A percentile compares a stretch with the other conserved stretches of the same genome.
phyloP scores from a whole-genome alignment of 805 yeast species.

The Wickerhamiella occidentalis region DNA sequence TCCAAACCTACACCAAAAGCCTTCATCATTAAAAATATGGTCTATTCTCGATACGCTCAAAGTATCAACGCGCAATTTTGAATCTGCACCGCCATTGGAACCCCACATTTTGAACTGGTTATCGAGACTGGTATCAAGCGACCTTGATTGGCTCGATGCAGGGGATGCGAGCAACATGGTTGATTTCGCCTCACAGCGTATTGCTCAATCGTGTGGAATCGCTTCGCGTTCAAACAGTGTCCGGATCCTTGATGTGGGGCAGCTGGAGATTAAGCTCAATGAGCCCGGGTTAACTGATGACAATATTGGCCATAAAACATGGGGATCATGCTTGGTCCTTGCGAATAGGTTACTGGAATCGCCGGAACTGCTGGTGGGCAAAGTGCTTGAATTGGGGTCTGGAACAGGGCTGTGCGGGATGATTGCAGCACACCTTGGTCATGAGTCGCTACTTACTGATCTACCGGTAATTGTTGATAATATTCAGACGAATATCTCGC shows the following conservation, averaged over 20 bases:
- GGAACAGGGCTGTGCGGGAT: conserved; percentile 93
- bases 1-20: conserved; percentile 20
- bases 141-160: conserved; percentile 35
- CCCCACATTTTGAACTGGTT: conserved; percentile 27
- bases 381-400: conserved; percentile 62
- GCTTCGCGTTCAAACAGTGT: conserved; percentile 65
- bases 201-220: conserved; percentile 75
- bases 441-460: conserved; percentile 51
- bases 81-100: conserved; percentile 15
- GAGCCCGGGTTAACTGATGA: conserved; percentile 87
- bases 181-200: conserved; percentile 46
- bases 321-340: conserved; percentile 83
- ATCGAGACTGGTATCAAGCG: conserved; percentile 23
- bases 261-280: conserved; percentile 33
- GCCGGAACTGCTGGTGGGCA: conserved; percentile 21
- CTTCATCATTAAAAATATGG: conserved; percentile 16
- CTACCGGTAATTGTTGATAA: conserved; percentile 66
- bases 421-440: conserved; percentile 44
- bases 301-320: conserved; percentile 80
- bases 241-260: conserved; percentile 43
- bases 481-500: conserved; percentile 41
- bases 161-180: conserved; percentile 33
- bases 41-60: conserved; percentile 15
- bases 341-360: conserved; percentile 37
- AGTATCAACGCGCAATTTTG: conserved; percentile 16